Evolutionary conservation across 306 rosid genomes (phyloP).

Genomic region (Pterocarpus santalinus): DNA sequence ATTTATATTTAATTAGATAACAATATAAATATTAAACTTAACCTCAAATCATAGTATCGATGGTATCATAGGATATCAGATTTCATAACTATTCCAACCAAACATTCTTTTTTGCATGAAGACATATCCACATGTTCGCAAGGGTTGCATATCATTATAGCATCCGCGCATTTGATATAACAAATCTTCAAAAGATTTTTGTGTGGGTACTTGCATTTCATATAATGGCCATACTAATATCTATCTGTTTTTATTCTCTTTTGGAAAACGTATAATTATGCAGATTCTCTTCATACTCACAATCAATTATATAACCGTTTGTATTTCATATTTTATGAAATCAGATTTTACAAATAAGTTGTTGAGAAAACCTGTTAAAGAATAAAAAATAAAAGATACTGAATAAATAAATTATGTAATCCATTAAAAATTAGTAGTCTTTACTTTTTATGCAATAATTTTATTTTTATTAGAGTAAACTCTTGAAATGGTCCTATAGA

Average conservation of each 20-base stretch:
- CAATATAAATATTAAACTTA: no score
- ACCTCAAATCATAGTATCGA: background rate
- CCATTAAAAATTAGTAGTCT: background rate
- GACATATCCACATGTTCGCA: background rate
- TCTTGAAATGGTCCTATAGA: no score
- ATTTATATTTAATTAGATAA: no score
- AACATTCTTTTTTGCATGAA: background rate
- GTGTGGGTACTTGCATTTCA: background rate
- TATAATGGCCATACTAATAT: background rate
- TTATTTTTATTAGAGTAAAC: no score
- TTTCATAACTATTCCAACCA: background rate
- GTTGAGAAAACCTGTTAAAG: no score
- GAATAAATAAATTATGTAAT: no score
- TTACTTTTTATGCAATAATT: no score
- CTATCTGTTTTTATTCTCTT: background rate
- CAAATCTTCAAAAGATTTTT: background rate
- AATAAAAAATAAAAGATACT: no score
- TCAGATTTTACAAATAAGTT: no score
- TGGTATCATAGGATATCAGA: background rate
- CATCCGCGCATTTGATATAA: background rate
- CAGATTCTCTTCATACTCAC: no score
- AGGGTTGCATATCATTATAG: background rate
- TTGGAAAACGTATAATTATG: background rate
- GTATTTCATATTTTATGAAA: no score
- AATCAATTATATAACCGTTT: no score